Percentiles rank a stretch among this genome's conserved stretches.
Evolutionary conservation across 352 stramenopile genomes (phyloP).

Genomic region (Globisporangium okanoganense): DNA sequence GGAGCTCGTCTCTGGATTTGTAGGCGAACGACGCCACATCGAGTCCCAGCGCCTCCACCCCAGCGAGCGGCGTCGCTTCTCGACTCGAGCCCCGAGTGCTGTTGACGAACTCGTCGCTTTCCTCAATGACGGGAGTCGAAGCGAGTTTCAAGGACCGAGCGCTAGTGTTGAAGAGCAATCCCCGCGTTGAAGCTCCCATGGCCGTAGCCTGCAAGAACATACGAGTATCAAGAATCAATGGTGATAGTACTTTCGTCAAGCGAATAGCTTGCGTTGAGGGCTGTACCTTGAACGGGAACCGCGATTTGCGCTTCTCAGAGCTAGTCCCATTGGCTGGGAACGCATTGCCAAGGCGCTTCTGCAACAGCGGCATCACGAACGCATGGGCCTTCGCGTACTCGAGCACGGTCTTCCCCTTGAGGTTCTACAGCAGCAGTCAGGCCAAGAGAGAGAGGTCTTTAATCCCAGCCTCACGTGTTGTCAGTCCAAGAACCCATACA

Average conservation of each 20-base stretch:
- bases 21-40: conserved; percentile 58
- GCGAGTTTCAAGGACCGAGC: conserved; percentile 11
- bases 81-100: conserved; percentile 4
- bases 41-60: conserved; percentile 47
- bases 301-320: conserved; percentile 26
- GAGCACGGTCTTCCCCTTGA: conserved; percentile 42
- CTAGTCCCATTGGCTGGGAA: conserved; percentile 20
- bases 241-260: not conserved
- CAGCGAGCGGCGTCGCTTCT: conserved; percentile 24
- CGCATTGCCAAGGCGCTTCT: conserved; percentile 33
- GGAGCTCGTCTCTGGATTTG: conserved; percentile 20
- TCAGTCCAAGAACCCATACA: not conserved
- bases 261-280: not conserved
- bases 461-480: not conserved
- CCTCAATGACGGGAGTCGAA: conserved; percentile 7
- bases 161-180: conserved; percentile 12
- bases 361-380: conserved; percentile 44
- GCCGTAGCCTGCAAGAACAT: not conserved
- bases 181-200: conserved; percentile 1
- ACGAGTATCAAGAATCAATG: not conserved
- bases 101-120: not conserved
- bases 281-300: conserved; percentile 23
- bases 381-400: conserved; percentile 37
- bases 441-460: not conserved
- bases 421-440: conserved; percentile 34